Percentiles rank a stretch among this genome's conserved stretches.
Conservation (phyloP, 2,329 filamentous ascomycete genomes). For the Claviceps monticola region DNA sequence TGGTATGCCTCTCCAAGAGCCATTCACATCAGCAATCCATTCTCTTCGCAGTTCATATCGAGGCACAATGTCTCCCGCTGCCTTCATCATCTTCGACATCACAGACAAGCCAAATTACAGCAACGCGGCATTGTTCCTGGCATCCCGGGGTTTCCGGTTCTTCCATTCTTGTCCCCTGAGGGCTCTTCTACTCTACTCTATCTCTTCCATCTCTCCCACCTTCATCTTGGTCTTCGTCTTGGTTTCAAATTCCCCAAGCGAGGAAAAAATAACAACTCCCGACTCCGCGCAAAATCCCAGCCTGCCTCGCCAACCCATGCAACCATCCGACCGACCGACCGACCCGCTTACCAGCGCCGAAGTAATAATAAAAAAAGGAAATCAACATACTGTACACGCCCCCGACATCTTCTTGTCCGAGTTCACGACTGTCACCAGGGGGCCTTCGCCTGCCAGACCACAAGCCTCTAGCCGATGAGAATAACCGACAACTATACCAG, state of each 20-base stretch:
- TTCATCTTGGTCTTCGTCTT: constrained; percentile 12
- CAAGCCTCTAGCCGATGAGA: not conserved
- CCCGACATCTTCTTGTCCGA: not conserved
- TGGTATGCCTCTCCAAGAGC: too few relatives aligned
- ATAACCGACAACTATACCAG: not conserved
- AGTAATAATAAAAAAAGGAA: not conserved
- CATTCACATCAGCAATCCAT: too few relatives aligned
- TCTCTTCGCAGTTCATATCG: too few relatives aligned
- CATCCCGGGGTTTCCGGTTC: not conserved
- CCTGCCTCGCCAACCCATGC: constrained; percentile 7
- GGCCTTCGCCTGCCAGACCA: not conserved
- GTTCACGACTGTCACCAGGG: not conserved
- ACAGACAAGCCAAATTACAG: too few relatives aligned
- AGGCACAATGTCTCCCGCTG: too few relatives aligned
- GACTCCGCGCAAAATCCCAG: constrained; percentile 24
- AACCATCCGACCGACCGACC: constrained; percentile 1
- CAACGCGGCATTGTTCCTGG: too few relatives aligned
- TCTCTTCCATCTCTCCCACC: not conserved
- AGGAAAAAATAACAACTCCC: constrained; percentile 13
- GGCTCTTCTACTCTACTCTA: constrained; percentile 8
- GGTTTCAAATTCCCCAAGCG: not conserved
- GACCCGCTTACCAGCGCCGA: not conserved
- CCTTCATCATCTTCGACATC: too few relatives aligned
- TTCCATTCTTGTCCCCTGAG: constrained; percentile 8
- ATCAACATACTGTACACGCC: constrained; percentile 7